Conservation (phyloP, 176 grass and related monocot species). For the Juncus inflexus region DNA sequence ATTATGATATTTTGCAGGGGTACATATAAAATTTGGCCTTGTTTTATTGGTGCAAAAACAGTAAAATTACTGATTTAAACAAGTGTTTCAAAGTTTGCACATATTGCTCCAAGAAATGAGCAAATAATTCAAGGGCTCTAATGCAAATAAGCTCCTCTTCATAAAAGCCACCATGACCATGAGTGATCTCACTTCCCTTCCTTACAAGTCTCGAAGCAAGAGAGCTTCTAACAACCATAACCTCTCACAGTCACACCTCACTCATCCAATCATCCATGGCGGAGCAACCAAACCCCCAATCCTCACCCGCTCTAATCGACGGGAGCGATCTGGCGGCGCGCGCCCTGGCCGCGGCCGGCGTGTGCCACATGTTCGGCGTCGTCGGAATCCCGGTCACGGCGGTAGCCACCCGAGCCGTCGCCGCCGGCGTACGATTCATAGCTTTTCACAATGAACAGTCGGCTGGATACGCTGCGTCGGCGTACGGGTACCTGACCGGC, state of each 20-base stretch:
- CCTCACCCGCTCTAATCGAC: constrained; percentile 36
- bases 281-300: neutral
- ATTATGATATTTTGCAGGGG: no score
- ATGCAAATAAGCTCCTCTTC: neutral
- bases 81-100: no score
- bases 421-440: constrained; percentile 66
- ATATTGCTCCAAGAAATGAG: no score
- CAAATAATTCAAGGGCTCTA: no score
- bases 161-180: neutral
- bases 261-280: constrained; percentile 15
- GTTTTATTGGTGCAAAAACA: no score
- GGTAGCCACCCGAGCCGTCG: constrained; percentile 63
- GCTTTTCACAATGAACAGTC: constrained; percentile 96
- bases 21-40: no score
- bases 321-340: constrained; percentile 58
- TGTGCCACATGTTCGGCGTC: constrained; percentile 83
- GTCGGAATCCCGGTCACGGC: constrained; percentile 93
- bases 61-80: no score
- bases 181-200: neutral
- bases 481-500: constrained; percentile 77
- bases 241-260: neutral
- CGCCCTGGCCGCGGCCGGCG: constrained; percentile 51
- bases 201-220: neutral
- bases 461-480: constrained; percentile 77
- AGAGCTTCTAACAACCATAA: neutral